These are phyloP conservation scores for Adenanthera pavonina DNA, from an alignment of 306 rosid species.

Conservation along the genomic window DNA sequence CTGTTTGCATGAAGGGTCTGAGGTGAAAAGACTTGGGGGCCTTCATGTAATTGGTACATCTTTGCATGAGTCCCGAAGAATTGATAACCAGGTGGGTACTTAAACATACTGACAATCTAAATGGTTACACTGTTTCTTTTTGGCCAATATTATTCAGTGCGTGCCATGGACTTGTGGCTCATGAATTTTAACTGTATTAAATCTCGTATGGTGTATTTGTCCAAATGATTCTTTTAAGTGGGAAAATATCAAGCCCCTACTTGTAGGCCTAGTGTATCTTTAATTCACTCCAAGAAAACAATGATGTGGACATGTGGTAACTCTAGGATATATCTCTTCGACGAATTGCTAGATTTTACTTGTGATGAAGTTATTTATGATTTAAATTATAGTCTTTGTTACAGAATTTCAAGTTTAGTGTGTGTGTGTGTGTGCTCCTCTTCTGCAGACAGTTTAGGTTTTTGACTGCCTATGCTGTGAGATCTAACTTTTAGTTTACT, in stretches of 20 bases:
- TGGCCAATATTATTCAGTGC: constrained; percentile 22
- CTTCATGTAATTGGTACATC: constrained; percentile 98
- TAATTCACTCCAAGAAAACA: background rate
- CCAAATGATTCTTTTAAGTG: background rate
- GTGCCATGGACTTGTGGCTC: background rate
- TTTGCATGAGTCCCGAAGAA: constrained; percentile 94
- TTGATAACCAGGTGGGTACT: constrained; percentile 86
- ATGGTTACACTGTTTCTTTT: constrained; percentile 21
- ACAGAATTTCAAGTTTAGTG: too few relatives aligned
- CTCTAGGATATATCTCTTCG: background rate
- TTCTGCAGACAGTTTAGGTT: too few relatives aligned
- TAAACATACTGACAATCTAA: constrained; percentile 31
- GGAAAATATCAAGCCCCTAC: background rate
- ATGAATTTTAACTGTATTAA: constrained; percentile 2
- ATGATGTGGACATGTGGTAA: background rate
- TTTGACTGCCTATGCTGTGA: too few relatives aligned
- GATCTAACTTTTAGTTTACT: too few relatives aligned
- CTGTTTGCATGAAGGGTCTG: constrained; percentile 81
- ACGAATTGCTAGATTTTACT: background rate
- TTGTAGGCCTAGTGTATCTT: background rate
- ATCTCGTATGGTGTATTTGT: background rate
- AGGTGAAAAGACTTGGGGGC: constrained; percentile 92
- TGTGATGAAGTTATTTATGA: constrained; percentile 8
- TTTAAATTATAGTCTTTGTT: background rate
- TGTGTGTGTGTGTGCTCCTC: too few relatives aligned